A percentile compares a stretch with the other conserved stretches of the same genome.
Evolutionary conservation across 2,329 filamentous ascomycete species (phyloP).

Genomic region (Claviceps fusiformis): DNA sequence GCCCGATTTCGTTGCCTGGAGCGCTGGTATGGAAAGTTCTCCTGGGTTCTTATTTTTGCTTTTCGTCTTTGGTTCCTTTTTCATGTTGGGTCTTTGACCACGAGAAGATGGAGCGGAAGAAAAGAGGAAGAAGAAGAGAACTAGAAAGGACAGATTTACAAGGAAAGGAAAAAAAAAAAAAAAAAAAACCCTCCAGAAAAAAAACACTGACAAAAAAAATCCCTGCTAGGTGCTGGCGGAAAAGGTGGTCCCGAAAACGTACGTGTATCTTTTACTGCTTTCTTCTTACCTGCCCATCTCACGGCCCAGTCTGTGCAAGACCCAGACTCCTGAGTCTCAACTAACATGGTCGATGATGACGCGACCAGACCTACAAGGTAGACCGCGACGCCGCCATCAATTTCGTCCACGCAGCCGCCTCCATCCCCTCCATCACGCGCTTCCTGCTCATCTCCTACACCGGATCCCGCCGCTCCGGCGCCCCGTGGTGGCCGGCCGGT

Average conservation of each 20-base stretch:
- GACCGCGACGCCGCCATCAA: slow-evolving; percentile 51
- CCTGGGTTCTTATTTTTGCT: too few relatives aligned
- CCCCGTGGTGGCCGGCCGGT: slow-evolving; percentile 42
- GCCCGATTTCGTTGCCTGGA: slow-evolving; percentile 56
- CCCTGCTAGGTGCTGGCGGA: slow-evolving; percentile 38
- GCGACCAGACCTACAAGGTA: slow-evolving; percentile 36
- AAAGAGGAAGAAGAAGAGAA: too few relatives aligned
- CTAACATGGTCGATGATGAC: not conserved
- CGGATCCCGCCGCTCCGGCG: slow-evolving; percentile 34
- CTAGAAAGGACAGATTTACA: too few relatives aligned
- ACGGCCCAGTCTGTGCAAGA: not conserved
- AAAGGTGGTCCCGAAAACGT: slow-evolving; percentile 41
- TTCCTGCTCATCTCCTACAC: slow-evolving; percentile 54
- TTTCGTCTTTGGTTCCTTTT: too few relatives aligned
- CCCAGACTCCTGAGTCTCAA: not conserved
- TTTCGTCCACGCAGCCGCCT: slow-evolving; percentile 46
- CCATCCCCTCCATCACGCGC: slow-evolving; percentile 38
- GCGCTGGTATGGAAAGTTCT: slow-evolving; percentile 36
- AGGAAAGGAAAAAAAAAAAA: too few relatives aligned
- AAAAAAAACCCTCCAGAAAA: not conserved
- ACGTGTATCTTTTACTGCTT: too few relatives aligned
- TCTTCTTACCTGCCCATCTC: not conserved
- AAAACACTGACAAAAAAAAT: not conserved
- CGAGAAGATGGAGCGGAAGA: not conserved
- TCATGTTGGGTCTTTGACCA: not conserved